These are phyloP conservation scores for Trichopus zeylanicus DNA, from an alignment of 116 monocot genomes.

Conservation along the genomic window DNA sequence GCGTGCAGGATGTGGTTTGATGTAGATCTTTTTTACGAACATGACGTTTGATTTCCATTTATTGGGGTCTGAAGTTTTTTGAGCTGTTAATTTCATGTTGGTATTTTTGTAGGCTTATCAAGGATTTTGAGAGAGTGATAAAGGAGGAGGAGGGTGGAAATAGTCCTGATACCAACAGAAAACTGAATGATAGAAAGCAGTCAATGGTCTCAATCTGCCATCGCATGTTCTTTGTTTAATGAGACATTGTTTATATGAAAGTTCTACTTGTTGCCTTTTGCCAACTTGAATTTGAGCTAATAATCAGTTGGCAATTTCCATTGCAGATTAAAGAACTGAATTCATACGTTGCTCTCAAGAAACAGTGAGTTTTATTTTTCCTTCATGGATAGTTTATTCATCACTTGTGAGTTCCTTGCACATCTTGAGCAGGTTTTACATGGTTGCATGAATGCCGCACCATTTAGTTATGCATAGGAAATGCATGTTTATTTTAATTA, in stretches of 20 bases:
- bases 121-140: constrained; percentile 70
- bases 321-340: constrained; percentile 92
- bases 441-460: too few relatives aligned
- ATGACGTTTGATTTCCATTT: too few relatives aligned
- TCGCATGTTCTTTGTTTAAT: background rate
- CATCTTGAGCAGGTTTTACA: too few relatives aligned
- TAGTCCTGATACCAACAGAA: constrained; percentile 37
- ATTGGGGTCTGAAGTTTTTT: too few relatives aligned
- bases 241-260: too few relatives aligned
- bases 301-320: background rate
- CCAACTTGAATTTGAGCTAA: constrained; percentile 1
- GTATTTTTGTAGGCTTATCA: constrained; percentile 63
- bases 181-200: constrained; percentile 72
- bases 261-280: background rate
- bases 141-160: constrained; percentile 50
- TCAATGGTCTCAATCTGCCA: constrained; percentile 50
- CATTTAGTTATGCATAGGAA: too few relatives aligned
- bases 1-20: too few relatives aligned
- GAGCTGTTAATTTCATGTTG: background rate
- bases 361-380: constrained; percentile 68
- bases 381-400: background rate
- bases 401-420: too few relatives aligned
- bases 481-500: too few relatives aligned
- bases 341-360: constrained; percentile 83
- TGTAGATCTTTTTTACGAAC: too few relatives aligned